Evolutionary conservation across 345 rosid genomes (phyloP).

Genomic region (Physaria fendleri): DNA sequence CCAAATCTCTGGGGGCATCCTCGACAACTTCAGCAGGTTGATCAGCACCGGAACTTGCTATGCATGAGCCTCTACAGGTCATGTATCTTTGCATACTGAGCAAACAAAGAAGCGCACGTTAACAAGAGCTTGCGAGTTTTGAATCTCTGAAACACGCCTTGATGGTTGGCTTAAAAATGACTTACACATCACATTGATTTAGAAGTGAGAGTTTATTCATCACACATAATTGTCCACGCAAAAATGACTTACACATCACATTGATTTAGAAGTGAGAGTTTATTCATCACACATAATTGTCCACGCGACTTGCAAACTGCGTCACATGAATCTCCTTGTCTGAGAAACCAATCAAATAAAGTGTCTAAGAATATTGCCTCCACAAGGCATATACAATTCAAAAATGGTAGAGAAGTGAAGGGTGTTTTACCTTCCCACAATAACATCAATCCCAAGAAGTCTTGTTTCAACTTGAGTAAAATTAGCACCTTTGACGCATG

Average conservation of each 20-base stretch:
- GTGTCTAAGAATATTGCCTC: neutral
- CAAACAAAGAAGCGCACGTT: conserved; percentile 16
- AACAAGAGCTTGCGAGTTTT: neutral
- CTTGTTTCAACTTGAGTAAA: conserved; percentile 52
- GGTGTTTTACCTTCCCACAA: conserved; percentile 58
- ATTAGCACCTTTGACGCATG: conserved; percentile 27
- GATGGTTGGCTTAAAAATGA: conserved; percentile 1
- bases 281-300: conserved; percentile 79
- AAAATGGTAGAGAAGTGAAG: neutral
- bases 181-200: conserved; percentile 84
- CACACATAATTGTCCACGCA: conserved; percentile 76
- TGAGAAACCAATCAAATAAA: conserved; percentile 25
- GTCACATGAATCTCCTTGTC: conserved; percentile 93
- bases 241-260: conserved; percentile 86
- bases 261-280: conserved; percentile 73
- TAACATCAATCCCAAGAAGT: conserved; percentile 69
- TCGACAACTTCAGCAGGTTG: conserved; percentile 94
- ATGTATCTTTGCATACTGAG: conserved; percentile 71
- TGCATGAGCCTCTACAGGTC: conserved; percentile 83
- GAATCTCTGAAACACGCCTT: neutral
- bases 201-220: conserved; percentile 74
- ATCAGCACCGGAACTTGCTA: conserved; percentile 76
- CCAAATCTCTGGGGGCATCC: conserved; percentile 86
- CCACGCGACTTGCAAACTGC: conserved; percentile 72
- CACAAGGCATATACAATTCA: conserved; percentile 15